Percentiles rank a stretch among this genome's conserved stretches.
Conservation (phyloP, 169 alveolate genomes). For the Besnoitia besnoiti region DNA sequence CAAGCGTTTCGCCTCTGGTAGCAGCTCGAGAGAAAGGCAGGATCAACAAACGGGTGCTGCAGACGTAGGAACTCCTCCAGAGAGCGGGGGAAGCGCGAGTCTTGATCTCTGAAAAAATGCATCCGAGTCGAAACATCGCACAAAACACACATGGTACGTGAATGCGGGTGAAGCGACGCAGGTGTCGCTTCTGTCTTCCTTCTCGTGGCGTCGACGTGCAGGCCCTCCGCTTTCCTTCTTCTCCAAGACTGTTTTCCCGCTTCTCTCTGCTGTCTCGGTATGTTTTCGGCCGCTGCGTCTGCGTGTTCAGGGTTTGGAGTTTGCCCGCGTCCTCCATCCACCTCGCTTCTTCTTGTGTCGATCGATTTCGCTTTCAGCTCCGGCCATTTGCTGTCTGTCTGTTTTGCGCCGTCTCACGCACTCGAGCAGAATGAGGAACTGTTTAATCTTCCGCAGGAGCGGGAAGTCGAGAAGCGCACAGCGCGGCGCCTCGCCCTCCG, state of each 20-base stretch:
- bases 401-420: background rate
- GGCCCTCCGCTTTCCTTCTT: background rate
- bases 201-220: background rate
- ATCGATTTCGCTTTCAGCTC: too few species aligned
- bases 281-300: too few species aligned
- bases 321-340: too few species aligned
- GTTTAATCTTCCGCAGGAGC: slow-evolving; percentile 47
- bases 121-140: background rate
- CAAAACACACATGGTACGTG: too few species aligned
- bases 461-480: slow-evolving; percentile 39
- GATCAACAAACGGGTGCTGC: slow-evolving; percentile 29
- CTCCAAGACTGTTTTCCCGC: background rate
- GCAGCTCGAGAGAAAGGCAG: background rate
- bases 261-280: background rate
- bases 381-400: background rate
- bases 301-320: too few species aligned
- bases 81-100: background rate
- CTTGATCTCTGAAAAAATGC: background rate
- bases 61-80: slow-evolving; percentile 17
- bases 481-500: slow-evolving; percentile 40
- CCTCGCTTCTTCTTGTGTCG: too few species aligned
- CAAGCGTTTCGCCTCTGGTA: background rate
- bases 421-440: slow-evolving; percentile 40
- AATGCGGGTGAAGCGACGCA: too few species aligned
- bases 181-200: background rate